Evolutionary conservation across 2,329 filamentous ascomycete genomes (phyloP).

Genomic region (Arthrobotrys conoides): DNA sequence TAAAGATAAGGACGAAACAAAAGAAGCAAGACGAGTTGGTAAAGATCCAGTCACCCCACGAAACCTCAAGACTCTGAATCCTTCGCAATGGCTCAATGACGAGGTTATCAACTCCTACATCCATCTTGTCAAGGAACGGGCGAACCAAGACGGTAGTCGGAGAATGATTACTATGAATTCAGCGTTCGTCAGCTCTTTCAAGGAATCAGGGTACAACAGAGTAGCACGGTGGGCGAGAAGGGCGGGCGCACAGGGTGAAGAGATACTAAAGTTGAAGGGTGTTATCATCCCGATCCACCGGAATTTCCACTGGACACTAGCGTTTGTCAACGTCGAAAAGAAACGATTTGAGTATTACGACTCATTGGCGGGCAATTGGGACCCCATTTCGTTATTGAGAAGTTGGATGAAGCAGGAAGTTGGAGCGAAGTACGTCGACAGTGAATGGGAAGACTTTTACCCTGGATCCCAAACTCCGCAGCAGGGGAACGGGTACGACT

Average conservation of each 20-base stretch:
- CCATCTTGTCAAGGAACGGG: constrained; percentile 61
- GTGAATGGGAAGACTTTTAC: constrained; percentile 62
- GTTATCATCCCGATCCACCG: constrained; percentile 63
- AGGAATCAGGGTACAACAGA: constrained; percentile 46
- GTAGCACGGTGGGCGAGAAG: constrained; percentile 62
- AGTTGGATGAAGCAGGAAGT: constrained; percentile 62
- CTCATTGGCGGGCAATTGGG: constrained; percentile 62
- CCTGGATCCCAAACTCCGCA: constrained; percentile 53
- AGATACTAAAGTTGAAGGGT: constrained; percentile 61
- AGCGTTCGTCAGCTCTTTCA: constrained; percentile 59
- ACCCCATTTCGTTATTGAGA: constrained; percentile 57
- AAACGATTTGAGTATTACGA: constrained; percentile 64
- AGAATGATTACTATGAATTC: constrained; percentile 60
- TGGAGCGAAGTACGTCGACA: constrained; percentile 48
- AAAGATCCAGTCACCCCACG: constrained; percentile 55
- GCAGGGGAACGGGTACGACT: constrained; percentile 62
- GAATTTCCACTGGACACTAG: constrained; percentile 63
- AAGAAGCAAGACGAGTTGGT: constrained; percentile 34
- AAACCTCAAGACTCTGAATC: constrained; percentile 56
- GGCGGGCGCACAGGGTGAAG: constrained; percentile 50
- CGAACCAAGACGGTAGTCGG: constrained; percentile 46
- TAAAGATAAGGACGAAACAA: neutral
- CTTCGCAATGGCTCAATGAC: constrained; percentile 63
- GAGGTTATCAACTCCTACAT: constrained; percentile 64
- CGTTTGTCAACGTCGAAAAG: constrained; percentile 62